phyloP scores from a whole-genome alignment of 345 rosid genomes.

The Citrus inodora region DNA sequence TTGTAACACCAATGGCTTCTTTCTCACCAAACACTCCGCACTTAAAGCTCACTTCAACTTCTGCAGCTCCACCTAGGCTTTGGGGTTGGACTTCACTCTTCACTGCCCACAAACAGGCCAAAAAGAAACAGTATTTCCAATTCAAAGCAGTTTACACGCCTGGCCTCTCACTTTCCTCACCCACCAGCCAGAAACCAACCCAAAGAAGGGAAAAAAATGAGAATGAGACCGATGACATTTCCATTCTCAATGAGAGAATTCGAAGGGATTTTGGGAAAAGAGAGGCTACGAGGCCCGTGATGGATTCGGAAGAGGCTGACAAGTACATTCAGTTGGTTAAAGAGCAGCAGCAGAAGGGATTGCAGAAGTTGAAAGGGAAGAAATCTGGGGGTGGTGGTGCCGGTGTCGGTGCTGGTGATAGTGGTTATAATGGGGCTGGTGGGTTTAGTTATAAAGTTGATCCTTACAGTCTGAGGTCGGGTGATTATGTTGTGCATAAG shows the following conservation, averaged over 20 bases:
- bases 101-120: neutral
- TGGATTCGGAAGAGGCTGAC: conserved; percentile 86
- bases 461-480: conserved; percentile 63
- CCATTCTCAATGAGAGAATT: conserved; percentile 74
- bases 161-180: conserved; percentile 26
- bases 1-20: conserved; percentile 38
- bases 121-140: conserved; percentile 17
- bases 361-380: conserved; percentile 78
- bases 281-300: conserved; percentile 43
- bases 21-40: neutral
- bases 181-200: conserved; percentile 25
- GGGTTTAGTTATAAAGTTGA: conserved; percentile 80
- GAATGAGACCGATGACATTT: conserved; percentile 50
- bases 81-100: neutral
- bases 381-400: conserved; percentile 15
- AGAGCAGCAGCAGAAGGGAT: conserved; percentile 85
- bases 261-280: conserved; percentile 63
- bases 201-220: conserved; percentile 41
- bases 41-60: conserved; percentile 1
- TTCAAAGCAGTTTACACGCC: conserved; percentile 44
- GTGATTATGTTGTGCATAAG: conserved; percentile 95
- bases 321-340: conserved; percentile 74
- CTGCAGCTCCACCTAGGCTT: neutral
- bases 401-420: neutral
- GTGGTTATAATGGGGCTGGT: conserved; percentile 26